phyloP scores from a whole-genome alignment of 1,139 yeast genomes.

The Debaryomycetaceae sp. region DNA sequence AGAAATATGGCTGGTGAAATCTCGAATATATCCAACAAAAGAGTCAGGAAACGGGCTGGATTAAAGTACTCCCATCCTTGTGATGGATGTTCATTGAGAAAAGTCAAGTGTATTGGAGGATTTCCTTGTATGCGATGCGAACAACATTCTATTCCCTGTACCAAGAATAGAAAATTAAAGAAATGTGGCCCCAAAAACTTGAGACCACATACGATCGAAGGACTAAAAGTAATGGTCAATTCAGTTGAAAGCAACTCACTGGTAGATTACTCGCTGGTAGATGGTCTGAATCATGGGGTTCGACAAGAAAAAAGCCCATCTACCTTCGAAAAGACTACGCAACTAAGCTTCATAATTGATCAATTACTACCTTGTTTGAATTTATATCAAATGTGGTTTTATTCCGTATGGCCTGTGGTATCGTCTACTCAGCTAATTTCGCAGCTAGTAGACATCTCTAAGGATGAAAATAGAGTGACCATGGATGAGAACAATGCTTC shows the following conservation, averaged over 20 bases:
- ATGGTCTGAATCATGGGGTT: neutral
- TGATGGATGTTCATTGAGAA: constrained; percentile 39
- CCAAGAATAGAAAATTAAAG: constrained; percentile 31
- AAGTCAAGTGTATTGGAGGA: constrained; percentile 33
- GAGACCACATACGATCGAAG: neutral
- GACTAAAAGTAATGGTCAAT: neutral
- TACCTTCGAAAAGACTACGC: neutral
- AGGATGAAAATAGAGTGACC: neutral
- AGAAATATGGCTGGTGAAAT: too few relatives aligned
- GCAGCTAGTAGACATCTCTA: constrained; percentile 6
- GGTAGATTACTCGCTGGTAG: neutral
- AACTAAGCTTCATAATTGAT: constrained; percentile 1
- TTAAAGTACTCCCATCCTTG: constrained; percentile 26
- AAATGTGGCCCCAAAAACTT: constrained; percentile 33
- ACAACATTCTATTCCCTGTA: constrained; percentile 32
- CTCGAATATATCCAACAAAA: too few relatives aligned
- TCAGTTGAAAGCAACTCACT: neutral
- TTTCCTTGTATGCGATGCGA: constrained; percentile 33
- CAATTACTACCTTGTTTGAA: constrained; percentile 18
- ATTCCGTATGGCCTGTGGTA: constrained; percentile 30
- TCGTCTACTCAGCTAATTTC: constrained; percentile 14
- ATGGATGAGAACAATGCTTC: constrained; percentile 12
- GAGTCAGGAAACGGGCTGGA: neutral
- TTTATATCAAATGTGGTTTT: constrained; percentile 28
- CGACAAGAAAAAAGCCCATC: neutral